Conservation (phyloP, 1,139 yeast species). For the Sugiyamaella novakii region DNA sequence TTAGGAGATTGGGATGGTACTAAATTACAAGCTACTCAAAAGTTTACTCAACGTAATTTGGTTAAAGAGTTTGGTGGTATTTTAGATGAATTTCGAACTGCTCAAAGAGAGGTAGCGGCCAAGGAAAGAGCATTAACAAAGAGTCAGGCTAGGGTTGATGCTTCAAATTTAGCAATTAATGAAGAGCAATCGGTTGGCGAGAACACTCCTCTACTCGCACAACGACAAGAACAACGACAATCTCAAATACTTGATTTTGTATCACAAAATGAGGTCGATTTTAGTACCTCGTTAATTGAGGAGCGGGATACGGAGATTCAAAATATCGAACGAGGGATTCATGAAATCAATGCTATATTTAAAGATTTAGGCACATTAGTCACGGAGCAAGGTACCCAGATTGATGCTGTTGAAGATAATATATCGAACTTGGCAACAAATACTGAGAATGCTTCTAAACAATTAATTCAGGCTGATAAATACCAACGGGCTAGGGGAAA, state of each 20-base stretch:
- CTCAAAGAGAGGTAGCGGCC: constrained; percentile 41
- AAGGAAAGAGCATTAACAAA: constrained; percentile 38
- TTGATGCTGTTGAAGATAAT: constrained; percentile 82
- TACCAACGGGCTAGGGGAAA: constrained; percentile 69
- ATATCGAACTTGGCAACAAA: constrained; percentile 65
- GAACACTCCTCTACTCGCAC: constrained; percentile 37
- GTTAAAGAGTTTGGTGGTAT: constrained; percentile 49
- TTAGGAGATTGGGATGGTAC: constrained; percentile 30
- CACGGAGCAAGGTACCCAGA: constrained; percentile 78
- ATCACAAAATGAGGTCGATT: constrained; percentile 69
- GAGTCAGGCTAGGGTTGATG: constrained; percentile 39
- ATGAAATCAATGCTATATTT: constrained; percentile 82
- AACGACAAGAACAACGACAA: constrained; percentile 45
- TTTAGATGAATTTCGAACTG: constrained; percentile 43
- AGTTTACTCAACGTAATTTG: constrained; percentile 47
- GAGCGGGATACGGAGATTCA: constrained; percentile 74
- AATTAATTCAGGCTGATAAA: constrained; percentile 70
- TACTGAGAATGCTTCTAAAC: constrained; percentile 69
- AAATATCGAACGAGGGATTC: constrained; percentile 73
- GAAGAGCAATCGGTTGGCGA: constrained; percentile 40
- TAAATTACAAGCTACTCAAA: constrained; percentile 31
- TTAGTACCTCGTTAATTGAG: constrained; percentile 66
- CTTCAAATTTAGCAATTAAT: constrained; percentile 7
- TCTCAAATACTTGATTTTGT: constrained; percentile 43
- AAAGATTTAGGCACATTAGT: constrained; percentile 78